Evolutionary conservation across 2,329 filamentous ascomycete species (phyloP).

Genomic region (Didymella exigua): DNA sequence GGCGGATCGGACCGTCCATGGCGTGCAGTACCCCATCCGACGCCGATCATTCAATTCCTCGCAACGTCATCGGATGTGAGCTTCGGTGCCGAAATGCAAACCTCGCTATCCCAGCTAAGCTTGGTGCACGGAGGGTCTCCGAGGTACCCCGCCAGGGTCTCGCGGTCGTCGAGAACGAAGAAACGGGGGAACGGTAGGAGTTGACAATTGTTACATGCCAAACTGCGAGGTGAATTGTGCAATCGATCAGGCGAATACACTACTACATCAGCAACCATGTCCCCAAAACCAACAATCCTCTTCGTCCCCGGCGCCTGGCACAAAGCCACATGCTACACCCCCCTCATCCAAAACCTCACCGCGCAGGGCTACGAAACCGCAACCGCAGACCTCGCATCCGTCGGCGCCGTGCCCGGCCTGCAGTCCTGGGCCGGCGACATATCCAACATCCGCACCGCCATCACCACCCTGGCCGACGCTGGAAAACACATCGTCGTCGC

Average conservation of each 20-base stretch:
- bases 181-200: background rate
- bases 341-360: background rate
- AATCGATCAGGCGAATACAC: background rate
- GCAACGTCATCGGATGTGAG: background rate
- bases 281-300: slow-evolving; percentile 7
- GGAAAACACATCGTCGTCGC: background rate
- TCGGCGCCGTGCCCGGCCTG: background rate
- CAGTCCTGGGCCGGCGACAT: background rate
- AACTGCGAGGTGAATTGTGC: too few relatives aligned
- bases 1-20: slow-evolving; percentile 9
- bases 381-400: slow-evolving; percentile 2
- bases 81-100: background rate
- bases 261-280: background rate
- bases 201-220: too few relatives aligned
- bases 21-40: slow-evolving; percentile 7
- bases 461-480: background rate
- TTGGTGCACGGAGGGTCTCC: background rate
- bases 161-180: background rate
- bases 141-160: slow-evolving; percentile 1
- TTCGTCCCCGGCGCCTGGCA: slow-evolving; percentile 14
- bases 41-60: background rate
- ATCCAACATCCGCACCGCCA: background rate
- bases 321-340: background rate
- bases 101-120: background rate
- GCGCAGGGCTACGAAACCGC: background rate